Evolutionary conservation across 1,284 basidiomycete genomes (phyloP).

Genomic region (Thelephora terrestris): DNA sequence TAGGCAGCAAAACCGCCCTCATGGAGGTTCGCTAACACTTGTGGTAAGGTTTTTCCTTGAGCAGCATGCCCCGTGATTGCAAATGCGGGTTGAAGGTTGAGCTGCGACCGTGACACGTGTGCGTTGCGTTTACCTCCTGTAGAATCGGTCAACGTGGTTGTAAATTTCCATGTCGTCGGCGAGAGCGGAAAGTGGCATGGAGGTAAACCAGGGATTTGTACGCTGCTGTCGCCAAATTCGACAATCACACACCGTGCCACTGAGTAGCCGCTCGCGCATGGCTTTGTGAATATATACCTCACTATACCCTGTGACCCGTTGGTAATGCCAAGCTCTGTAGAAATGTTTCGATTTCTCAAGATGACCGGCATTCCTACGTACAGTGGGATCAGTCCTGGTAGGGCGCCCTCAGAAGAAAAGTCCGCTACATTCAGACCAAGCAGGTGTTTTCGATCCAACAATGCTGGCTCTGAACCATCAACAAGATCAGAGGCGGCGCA

Average conservation of each 20-base stretch:
- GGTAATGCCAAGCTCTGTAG: conserved; percentile 22
- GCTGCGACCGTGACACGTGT: neutral
- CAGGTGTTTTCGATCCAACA: conserved; percentile 17
- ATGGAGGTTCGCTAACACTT: conserved; percentile 8
- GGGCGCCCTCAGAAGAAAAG: conserved; percentile 16
- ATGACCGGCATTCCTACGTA: conserved; percentile 29
- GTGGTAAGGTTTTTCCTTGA: conserved; percentile 9
- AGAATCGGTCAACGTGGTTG: conserved; percentile 1
- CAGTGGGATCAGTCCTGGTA: conserved; percentile 19
- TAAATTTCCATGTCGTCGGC: conserved; percentile 12
- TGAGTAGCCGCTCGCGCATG: neutral
- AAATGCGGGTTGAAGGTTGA: conserved; percentile 9
- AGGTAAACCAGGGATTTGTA: conserved; percentile 13
- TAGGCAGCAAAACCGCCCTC: conserved; percentile 8
- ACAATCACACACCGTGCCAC: conserved; percentile 12
- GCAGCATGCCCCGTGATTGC: conserved; percentile 8
- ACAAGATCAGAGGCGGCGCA: conserved; percentile 7
- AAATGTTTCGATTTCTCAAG: conserved; percentile 21
- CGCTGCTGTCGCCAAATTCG: conserved; percentile 15
- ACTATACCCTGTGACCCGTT: conserved; percentile 25
- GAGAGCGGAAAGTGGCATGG: conserved; percentile 12
- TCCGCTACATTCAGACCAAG: conserved; percentile 22
- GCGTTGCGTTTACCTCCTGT: neutral
- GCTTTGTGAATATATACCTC: conserved; percentile 4
- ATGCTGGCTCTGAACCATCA: conserved; percentile 17